Base-by-base conservation (phyloP, 345 rosid species). In the Salix brachista region DNA sequence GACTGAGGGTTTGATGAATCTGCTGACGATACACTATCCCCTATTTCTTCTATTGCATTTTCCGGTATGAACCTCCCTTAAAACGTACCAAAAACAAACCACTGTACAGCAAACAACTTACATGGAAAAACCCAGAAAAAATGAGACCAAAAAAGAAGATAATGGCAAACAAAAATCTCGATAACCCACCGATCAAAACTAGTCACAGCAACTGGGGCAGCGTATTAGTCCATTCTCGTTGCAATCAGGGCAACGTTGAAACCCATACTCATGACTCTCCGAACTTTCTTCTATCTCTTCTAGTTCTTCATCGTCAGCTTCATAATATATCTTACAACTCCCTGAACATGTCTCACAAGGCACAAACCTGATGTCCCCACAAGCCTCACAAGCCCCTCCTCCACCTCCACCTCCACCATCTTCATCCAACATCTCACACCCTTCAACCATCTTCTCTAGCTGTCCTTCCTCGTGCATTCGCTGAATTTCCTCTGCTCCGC, bases 331-430 rank as follows among this genome's bases (percentile, higher is more conserved):
- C 83, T 96, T 96, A 71, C 99, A 91, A 77, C 99, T 96, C 42
- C 99, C 98, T 8, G 89, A 90, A 79, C 99, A 96, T 14, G 93
- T 91, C 75, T 92, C 92, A 83, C 99, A 96, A 0, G 96, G 99
- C 80, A 96, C 86, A 83, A 96, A 96, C 85, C 99, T 84, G 21
- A 96, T 14, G 79, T 93, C 98, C 32, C 98, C 98, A 81, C 99
- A 96, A 58, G 88, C 98, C 78, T 90, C 91, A 37, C 99, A 96
- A 48, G 85, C 86, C 7, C 83, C 84, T 4, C 83, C 75, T 7
- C 81, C 83, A 12, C 8, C 39, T 17, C 67, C 67, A 25, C 37
- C 36, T 32, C 79, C 74, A 3, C 81, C 72, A 1, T 68, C 80
- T 9, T 84, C 86, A 23, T 86, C 91, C 60, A 82, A 86, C 77